phyloP scores from a whole-genome alignment of 192 early-diverging fungal genomes.

The Entomortierella chlamydospora region DNA sequence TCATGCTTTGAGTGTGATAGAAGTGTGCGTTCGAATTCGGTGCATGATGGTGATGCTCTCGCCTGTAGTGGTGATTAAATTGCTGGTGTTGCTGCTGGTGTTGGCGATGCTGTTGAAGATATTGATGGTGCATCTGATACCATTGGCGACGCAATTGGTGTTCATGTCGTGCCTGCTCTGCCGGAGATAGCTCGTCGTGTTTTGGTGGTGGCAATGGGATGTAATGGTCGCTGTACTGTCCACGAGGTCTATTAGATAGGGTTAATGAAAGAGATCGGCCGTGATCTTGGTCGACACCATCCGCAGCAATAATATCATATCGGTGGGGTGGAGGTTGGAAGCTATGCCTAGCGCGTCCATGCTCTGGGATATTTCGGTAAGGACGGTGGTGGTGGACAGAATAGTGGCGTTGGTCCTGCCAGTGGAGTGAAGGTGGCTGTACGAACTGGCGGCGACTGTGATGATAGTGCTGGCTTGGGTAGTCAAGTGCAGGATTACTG shows the following conservation, averaged over 20 bases:
- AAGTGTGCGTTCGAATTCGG: background rate
- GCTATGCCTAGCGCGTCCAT: background rate
- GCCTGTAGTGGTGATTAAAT: background rate
- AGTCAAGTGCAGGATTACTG: background rate
- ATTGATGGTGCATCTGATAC: constrained; percentile 32
- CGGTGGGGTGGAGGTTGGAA: background rate
- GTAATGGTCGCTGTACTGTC: background rate
- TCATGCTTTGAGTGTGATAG: background rate
- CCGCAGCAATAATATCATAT: background rate
- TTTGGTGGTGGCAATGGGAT: background rate
- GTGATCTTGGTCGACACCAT: background rate
- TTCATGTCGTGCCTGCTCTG: constrained; percentile 40
- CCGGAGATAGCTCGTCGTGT: constrained; percentile 22
- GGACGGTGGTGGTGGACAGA: background rate
- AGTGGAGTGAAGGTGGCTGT: background rate
- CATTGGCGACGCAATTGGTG: constrained; percentile 30
- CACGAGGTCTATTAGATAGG: background rate
- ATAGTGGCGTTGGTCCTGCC: constrained; percentile 2
- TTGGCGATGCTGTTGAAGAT: constrained; percentile 19
- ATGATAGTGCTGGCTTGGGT: constrained; percentile 3
- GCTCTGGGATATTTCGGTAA: background rate
- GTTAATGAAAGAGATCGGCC: constrained; percentile 27
- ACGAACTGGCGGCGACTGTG: background rate
- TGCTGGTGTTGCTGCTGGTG: constrained; percentile 11
- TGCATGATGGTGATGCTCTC: background rate